Percentiles rank a stretch among this genome's conserved stretches.
phyloP scores from a whole-genome alignment of 805 yeast genomes.

The Pichia heedii region DNA sequence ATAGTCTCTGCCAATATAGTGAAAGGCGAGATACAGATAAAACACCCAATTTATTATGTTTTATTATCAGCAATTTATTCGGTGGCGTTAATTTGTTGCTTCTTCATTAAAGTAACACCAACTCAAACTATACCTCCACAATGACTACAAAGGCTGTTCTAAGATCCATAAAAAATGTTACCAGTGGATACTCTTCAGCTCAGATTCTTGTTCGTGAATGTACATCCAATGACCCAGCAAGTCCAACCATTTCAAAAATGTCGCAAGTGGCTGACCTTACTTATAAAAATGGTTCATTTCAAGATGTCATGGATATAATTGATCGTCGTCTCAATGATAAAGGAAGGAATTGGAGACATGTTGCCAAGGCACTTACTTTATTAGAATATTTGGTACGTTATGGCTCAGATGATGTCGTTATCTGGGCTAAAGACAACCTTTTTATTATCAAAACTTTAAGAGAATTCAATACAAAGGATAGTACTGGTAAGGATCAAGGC shows the following conservation, averaged over 20 bases:
- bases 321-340: constrained; percentile 89
- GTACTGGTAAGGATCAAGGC: constrained; percentile 76
- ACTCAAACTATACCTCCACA: neutral
- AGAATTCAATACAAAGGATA: constrained; percentile 80
- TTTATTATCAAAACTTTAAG: constrained; percentile 83
- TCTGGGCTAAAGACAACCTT: constrained; percentile 85
- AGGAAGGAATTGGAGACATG: constrained; percentile 96
- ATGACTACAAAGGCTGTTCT: constrained; percentile 34
- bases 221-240: constrained; percentile 78
- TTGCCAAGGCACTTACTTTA: constrained; percentile 84
- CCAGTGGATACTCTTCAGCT: constrained; percentile 79
- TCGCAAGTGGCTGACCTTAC: constrained; percentile 75
- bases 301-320: constrained; percentile 89
- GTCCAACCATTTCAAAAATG: constrained; percentile 77
- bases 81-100: neutral
- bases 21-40: neutral
- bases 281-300: constrained; percentile 59
- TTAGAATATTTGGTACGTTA: constrained; percentile 76
- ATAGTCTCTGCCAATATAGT: neutral
- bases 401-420: constrained; percentile 82
- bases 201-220: constrained; percentile 89
- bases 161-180: constrained; percentile 79
- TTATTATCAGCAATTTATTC: neutral
- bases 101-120: neutral
- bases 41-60: neutral